Conservation (phyloP, 2,329 filamentous ascomycete genomes). For the Fusarium illudens region DNA sequence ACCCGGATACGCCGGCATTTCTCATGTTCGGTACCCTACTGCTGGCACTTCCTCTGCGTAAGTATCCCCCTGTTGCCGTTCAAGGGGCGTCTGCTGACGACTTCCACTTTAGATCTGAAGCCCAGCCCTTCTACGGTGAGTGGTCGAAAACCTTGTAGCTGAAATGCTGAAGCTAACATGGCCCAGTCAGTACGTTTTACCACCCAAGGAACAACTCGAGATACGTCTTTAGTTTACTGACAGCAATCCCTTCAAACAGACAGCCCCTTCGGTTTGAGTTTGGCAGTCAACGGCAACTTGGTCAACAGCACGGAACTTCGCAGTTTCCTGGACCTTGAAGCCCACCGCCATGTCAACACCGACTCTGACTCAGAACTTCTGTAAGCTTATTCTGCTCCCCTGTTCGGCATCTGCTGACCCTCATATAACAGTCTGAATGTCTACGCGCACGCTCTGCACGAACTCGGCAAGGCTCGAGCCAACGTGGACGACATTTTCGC, state of each 20-base stretch:
- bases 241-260: constrained; percentile 59
- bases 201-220: not conserved
- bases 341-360: constrained; percentile 87
- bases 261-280: constrained; percentile 54
- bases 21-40: constrained; percentile 88
- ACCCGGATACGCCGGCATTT: constrained; percentile 53
- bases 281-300: constrained; percentile 83
- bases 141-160: not conserved
- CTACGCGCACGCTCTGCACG: constrained; percentile 82
- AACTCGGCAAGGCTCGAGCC: constrained; percentile 81
- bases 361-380: constrained; percentile 75
- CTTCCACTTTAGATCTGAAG: constrained; percentile 71
- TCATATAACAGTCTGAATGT: constrained; percentile 74
- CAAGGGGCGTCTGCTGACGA: not conserved
- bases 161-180: not conserved
- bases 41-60: constrained; percentile 74
- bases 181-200: not conserved
- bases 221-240: not conserved
- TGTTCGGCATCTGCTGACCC: not conserved
- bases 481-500: constrained; percentile 81
- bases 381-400: not conserved
- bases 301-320: constrained; percentile 77
- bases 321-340: constrained; percentile 76
- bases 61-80: constrained; percentile 5
- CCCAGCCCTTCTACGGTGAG: constrained; percentile 82